Percentiles rank a stretch among this genome's conserved stretches.
Conservation (phyloP, 352 stramenopile genomes). For the Pelagophyceae sp. region DNA sequence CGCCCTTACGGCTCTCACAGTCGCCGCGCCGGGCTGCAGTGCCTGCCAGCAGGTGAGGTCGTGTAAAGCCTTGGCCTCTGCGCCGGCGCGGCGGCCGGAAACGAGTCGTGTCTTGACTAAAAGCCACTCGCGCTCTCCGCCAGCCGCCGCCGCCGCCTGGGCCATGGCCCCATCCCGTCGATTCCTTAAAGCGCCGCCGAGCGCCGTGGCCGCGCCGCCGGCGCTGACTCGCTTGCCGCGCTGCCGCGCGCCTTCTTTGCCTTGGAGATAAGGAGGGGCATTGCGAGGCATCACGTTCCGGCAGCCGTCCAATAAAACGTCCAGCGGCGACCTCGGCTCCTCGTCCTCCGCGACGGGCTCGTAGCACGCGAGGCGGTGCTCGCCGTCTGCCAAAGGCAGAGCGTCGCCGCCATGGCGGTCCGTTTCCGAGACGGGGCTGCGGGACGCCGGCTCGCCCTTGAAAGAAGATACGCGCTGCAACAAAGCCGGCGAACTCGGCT, state of each 20-base stretch:
- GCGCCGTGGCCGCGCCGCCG: not conserved
- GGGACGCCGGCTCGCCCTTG: too few relatives aligned
- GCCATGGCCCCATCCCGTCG: not conserved
- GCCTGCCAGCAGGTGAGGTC: not conserved
- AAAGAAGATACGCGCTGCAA: too few relatives aligned
- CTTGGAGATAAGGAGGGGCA: not conserved
- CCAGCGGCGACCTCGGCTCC: too few relatives aligned
- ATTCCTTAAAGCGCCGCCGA: not conserved
- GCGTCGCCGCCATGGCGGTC: too few relatives aligned
- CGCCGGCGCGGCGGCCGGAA: not conserved
- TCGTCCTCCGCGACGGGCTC: too few relatives aligned
- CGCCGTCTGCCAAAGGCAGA: not conserved
- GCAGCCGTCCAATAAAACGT: too few relatives aligned
- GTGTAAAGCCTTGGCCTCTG: not conserved
- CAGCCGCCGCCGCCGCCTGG: not conserved
- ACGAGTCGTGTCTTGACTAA: not conserved
- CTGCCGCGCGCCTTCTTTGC: not conserved
- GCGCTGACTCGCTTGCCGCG: not conserved
- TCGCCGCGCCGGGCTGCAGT: not conserved
- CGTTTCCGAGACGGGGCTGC: too few relatives aligned
- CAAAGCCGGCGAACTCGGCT: too few relatives aligned
- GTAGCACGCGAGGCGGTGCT: not conserved
- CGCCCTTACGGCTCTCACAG: not conserved
- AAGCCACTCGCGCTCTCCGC: not conserved
- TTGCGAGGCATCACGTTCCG: too few relatives aligned